Percentiles rank a stretch among this genome's conserved stretches.
Evolutionary conservation across 2,329 filamentous ascomycete genomes (phyloP).

Genomic region (Ophiobolus disseminans): DNA sequence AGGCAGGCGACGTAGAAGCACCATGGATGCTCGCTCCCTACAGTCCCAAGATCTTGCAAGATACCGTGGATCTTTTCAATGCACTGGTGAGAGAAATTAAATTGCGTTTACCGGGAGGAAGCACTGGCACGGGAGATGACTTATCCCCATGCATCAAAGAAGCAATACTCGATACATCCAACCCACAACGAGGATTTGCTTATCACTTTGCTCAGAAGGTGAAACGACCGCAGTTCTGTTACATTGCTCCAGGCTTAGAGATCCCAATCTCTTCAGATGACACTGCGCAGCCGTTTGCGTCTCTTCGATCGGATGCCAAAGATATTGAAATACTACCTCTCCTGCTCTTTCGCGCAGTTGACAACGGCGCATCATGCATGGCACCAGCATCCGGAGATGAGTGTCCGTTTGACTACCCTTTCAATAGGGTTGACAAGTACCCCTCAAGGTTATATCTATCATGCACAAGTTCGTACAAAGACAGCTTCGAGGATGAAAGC

Average conservation of each 20-base stretch:
- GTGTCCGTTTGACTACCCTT: conserved; percentile 8
- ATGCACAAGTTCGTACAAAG: background rate
- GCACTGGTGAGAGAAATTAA: background rate
- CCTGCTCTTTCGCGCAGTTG: conserved; percentile 2
- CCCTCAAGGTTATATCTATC: conserved; percentile 23
- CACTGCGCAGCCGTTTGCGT: conserved; percentile 12
- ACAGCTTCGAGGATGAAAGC: conserved; percentile 18
- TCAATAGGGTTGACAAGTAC: conserved; percentile 8
- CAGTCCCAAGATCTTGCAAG: conserved; percentile 9
- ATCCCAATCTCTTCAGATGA: conserved; percentile 8
- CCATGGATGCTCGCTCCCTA: conserved; percentile 6
- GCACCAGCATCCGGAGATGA: background rate
- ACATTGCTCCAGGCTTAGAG: conserved; percentile 22
- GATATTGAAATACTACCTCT: background rate
- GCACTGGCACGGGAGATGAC: background rate
- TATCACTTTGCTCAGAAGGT: conserved; percentile 5
- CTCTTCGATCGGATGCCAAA: background rate
- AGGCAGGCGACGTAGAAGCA: conserved; percentile 2
- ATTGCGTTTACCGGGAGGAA: background rate
- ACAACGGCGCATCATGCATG: background rate
- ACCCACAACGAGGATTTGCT: conserved; percentile 13
- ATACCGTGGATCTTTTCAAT: conserved; percentile 4
- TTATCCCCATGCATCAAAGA: conserved; percentile 3
- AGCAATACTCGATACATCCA: conserved; percentile 10
- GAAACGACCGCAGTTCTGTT: conserved; percentile 18